Conservation (phyloP, 164 flowering plant species). For the Magnolia sinica region DNA sequence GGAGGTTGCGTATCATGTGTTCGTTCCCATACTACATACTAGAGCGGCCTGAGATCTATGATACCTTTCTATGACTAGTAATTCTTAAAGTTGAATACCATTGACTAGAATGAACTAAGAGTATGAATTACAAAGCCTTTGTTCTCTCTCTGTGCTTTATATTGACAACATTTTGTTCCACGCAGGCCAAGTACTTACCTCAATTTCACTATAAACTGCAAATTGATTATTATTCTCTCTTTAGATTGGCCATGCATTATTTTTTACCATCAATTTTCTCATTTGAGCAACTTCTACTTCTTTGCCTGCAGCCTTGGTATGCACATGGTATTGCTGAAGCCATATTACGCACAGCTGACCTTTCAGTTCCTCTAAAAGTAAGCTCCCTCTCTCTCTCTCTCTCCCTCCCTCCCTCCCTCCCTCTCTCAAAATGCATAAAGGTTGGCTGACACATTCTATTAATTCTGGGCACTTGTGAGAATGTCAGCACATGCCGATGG, state of each 20-base stretch:
- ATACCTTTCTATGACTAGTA: too few relatives aligned
- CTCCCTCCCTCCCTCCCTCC: not conserved
- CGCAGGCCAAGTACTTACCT: too few relatives aligned
- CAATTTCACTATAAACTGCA: not conserved
- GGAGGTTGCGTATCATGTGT: too few relatives aligned
- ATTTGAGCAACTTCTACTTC: not conserved
- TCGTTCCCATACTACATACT: too few relatives aligned
- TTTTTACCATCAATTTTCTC: not conserved
- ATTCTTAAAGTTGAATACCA: too few relatives aligned
- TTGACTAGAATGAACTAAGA: too few relatives aligned
- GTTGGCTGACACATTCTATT: not conserved
- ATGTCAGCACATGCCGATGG: not conserved
- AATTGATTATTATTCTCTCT: not conserved
- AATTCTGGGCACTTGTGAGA: not conserved
- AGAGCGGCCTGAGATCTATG: too few relatives aligned
- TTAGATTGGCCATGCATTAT: too few relatives aligned
- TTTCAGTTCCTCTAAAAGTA: conserved; percentile 87
- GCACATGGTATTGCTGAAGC: conserved; percentile 98
- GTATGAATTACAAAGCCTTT: not conserved
- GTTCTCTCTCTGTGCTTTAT: not conserved
- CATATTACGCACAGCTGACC: conserved; percentile 86
- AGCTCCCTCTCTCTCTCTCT: conserved; percentile 7
- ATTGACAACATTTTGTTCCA: too few relatives aligned
- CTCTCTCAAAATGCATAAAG: not conserved
- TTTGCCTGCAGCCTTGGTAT: conserved; percentile 87